Evolutionary conservation across 2,329 filamentous ascomycete species (phyloP), one percentile per base, ranked within the genome.

Genomic region (Dryadomyces quercivorus): DNA sequence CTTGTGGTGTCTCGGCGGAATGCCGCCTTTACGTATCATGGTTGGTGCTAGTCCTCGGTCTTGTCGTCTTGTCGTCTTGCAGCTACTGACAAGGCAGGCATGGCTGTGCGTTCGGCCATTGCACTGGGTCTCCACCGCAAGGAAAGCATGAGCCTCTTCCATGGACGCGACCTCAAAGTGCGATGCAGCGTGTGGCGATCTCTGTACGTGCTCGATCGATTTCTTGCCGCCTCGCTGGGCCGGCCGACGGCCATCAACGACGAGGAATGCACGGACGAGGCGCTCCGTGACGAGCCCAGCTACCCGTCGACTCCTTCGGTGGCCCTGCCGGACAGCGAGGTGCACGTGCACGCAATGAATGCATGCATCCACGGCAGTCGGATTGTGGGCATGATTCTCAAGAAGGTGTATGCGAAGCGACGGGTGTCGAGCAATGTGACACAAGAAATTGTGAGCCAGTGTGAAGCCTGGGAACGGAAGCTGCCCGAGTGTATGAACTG

Each of bases 161-260:
- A 65, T 8, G 61, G 34, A 12, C 46, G 43, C 2, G 50, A 49
- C 18, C 51, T 51, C 2, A 44, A 18, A 9, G 64, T 75, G 9
- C 71, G 81, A 38, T 74, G 75, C 31, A 84, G 80, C 50, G 65
- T 85, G 3, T 86, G 81, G 82, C 75, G 77, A 55, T 82, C 79
- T 12, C 65, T 86, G 0, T 85, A 83, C 56, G 70, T 86, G 15
- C 71, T 86, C 8, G 83, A 86, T 61, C 73, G 78, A 16, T 80
- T 85, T 52, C 69, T 85, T 1, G 76, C 82, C 1, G 77, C 79
- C 22, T 80, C 79, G 1, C 68, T 86, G 1, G 83, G 83, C 5
- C 74, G 81, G 10, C 82, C 82, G 0, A 74, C 75, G 1, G 75
- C 78, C 8, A 85, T 86, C 50, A 74, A 75, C 5, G 78, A 84